Percentiles rank a stretch among this genome's conserved stretches.
phyloP scores from a whole-genome alignment of 2,329 filamentous ascomycete species.

The Tolypocladium ophioglossoides region DNA sequence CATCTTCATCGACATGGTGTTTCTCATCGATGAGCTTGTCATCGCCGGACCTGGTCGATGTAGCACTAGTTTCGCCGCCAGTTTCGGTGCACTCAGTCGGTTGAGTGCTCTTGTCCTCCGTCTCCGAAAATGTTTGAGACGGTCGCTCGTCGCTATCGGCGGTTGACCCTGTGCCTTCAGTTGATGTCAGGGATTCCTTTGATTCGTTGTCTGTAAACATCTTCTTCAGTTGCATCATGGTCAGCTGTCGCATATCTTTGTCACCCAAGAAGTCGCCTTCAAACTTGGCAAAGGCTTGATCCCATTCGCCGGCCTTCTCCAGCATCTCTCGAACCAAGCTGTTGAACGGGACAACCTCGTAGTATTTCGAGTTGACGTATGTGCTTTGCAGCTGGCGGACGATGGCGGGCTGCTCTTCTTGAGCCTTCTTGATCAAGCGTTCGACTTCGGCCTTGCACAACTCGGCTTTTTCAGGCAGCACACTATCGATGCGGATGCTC shows the following conservation, averaged over 20 bases:
- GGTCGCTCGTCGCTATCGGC: constrained; percentile 37
- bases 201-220: constrained; percentile 90
- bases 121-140: constrained; percentile 34
- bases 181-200: constrained; percentile 59
- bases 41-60: constrained; percentile 12
- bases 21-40: constrained; percentile 11
- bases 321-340: constrained; percentile 80
- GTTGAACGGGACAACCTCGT: constrained; percentile 92
- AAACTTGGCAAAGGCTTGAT: constrained; percentile 79
- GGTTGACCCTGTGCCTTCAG: constrained; percentile 53
- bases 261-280: constrained; percentile 92
- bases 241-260: constrained; percentile 88
- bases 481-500: constrained; percentile 83
- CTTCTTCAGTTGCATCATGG: constrained; percentile 84
- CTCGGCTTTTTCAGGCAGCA: constrained; percentile 77
- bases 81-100: constrained; percentile 27
- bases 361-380: constrained; percentile 91
- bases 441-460: constrained; percentile 77
- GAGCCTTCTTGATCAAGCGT: constrained; percentile 62
- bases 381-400: constrained; percentile 73
- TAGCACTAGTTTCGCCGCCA: constrained; percentile 19
- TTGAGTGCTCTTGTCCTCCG: constrained; percentile 36
- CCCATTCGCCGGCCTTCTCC: constrained; percentile 89
- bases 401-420: constrained; percentile 70
- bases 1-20: constrained; percentile 14